Evolutionary conservation across 73 alveolate species (phyloP), one percentile per base, ranked within the genome.

Genomic region (Vitrella brassicaformis): DNA sequence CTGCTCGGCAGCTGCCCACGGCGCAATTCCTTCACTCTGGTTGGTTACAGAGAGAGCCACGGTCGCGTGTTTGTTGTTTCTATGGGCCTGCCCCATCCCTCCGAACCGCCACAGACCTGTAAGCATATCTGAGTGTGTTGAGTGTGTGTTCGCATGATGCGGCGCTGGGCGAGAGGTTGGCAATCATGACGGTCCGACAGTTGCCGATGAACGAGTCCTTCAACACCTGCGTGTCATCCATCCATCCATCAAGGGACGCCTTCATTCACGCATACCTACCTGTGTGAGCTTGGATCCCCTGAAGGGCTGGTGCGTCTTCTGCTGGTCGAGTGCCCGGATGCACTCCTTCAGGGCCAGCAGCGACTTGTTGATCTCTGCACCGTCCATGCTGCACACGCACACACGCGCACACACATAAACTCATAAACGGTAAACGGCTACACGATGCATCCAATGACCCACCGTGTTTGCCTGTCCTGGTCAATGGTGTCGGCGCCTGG

Each of bases 361-460:
- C 25, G 99, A 94, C 89, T 97, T 96, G 88, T 97, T 97, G 85
- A 97, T 97, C 84, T 96, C 99, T 26, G 99, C 99, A 0, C 99
- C 99, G 87, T 97, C 99, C 71, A 94, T 88, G 72, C 98, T 90
- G 10, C 99, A 95, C 91, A 95, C 89, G 47, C 72, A 29, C 10
- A 28, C 47, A 67, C 9, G 31, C 32, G 39, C 25, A 0, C 14
- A 10, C 25, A 19, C 8, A 47, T n/a, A n/a, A n/a, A n/a, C n/a
- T n/a, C n/a, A n/a, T n/a, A n/a, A n/a, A n/a, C n/a, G n/a, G n/a
- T n/a, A n/a, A n/a, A n/a, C n/a, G n/a, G n/a, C n/a, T n/a, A n/a
- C n/a, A n/a, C n/a, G n/a, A n/a, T 47, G 28, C 8, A 19, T 45
- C 65, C 19, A 45, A 45, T 45, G 65, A 8, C 25, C n/a, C 18